Conservation (phyloP, 129 eudicot species). For the Centella asiatica region DNA sequence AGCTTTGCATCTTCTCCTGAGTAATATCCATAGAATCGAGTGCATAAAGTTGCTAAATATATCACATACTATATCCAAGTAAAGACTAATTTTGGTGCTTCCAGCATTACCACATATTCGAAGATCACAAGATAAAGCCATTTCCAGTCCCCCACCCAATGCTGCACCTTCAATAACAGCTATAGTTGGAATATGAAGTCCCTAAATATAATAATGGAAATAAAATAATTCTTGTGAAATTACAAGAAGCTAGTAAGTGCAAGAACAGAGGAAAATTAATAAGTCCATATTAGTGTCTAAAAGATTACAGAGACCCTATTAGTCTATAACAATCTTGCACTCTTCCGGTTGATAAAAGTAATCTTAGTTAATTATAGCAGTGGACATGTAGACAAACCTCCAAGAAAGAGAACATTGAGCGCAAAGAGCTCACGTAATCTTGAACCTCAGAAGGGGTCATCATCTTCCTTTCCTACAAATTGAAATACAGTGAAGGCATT, state of each 20-base stretch:
- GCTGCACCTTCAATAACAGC: slow-evolving; percentile 99
- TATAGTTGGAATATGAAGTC: slow-evolving; percentile 74
- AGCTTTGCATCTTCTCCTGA: slow-evolving; percentile 86
- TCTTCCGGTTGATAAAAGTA: not conserved
- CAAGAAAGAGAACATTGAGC: slow-evolving; percentile 69
- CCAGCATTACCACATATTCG: slow-evolving; percentile 80
- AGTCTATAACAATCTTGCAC: not conserved
- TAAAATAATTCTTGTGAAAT: not conserved
- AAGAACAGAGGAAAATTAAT: not conserved
- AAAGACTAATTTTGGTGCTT: slow-evolving; percentile 1
- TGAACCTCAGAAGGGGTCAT: slow-evolving; percentile 76
- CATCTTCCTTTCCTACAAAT: slow-evolving; percentile 66
- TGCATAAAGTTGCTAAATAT: slow-evolving; percentile 4
- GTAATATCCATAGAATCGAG: slow-evolving; percentile 6
- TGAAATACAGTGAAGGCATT: slow-evolving; percentile 12
- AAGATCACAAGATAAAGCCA: slow-evolving; percentile 96
- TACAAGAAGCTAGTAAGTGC: not conserved
- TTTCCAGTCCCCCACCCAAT: slow-evolving; percentile 95
- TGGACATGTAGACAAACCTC: slow-evolving; percentile 52
- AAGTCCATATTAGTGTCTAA: no score
- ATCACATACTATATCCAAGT: slow-evolving; percentile 3
- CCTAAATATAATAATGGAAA: slow-evolving; percentile 34
- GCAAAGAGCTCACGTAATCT: slow-evolving; percentile 59
- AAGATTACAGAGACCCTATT: no score
- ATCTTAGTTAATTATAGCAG: not conserved